These are phyloP conservation scores for Zancudomyces culisetae DNA, from an alignment of 371 early-diverging fungal genomes.

Conservation along the genomic window DNA sequence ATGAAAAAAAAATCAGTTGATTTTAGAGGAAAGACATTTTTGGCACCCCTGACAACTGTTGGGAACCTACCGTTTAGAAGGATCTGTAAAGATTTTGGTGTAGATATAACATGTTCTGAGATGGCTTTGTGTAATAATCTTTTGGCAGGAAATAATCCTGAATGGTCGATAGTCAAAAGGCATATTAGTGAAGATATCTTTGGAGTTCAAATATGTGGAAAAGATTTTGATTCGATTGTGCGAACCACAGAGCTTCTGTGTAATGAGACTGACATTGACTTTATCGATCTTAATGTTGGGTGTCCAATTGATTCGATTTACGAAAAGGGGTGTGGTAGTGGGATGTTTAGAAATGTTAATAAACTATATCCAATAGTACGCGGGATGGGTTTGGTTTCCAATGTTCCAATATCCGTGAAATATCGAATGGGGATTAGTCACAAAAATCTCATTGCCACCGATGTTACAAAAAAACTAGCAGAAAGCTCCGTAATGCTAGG, in stretches of 20 bases:
- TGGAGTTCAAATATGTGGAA: constrained; percentile 73
- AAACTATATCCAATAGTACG: constrained; percentile 55
- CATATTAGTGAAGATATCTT: constrained; percentile 81
- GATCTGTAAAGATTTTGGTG: constrained; percentile 80
- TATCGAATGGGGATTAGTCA: constrained; percentile 64
- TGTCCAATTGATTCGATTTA: constrained; percentile 86
- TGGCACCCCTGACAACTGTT: constrained; percentile 94
- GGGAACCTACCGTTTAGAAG: constrained; percentile 93
- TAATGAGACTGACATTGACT: constrained; percentile 54
- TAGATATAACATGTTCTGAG: constrained; percentile 92
- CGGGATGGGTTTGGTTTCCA: constrained; percentile 32
- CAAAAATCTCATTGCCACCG: constrained; percentile 29
- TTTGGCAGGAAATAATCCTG: constrained; percentile 46
- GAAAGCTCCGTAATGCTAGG: neutral
- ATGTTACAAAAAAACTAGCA: neutral
- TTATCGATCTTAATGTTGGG: constrained; percentile 89
- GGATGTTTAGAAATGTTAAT: constrained; percentile 43
- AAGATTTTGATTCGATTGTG: constrained; percentile 38
- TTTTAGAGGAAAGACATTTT: constrained; percentile 72
- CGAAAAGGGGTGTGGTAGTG: constrained; percentile 67
- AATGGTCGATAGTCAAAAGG: constrained; percentile 75
- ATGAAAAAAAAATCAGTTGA: constrained; percentile 33
- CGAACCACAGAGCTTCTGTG: constrained; percentile 51
- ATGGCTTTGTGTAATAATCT: constrained; percentile 73
- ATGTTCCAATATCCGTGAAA: constrained; percentile 73